These are phyloP conservation scores for Backusella morwellensis DNA, from an alignment of 192 early-diverging fungal genomes.

Conservation along the genomic window DNA sequence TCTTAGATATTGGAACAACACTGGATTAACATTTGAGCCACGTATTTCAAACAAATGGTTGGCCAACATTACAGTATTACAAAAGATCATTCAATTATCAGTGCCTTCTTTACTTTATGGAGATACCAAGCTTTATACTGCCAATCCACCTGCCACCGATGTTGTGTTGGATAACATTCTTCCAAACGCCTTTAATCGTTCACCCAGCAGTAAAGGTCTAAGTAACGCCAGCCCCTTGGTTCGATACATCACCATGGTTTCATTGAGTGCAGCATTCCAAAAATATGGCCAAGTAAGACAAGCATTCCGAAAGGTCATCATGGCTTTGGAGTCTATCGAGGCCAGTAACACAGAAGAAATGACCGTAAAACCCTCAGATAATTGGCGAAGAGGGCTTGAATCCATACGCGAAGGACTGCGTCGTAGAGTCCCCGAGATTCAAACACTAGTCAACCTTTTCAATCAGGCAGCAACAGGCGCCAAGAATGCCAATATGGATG, in stretches of 20 bases:
- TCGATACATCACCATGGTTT: constrained; percentile 58
- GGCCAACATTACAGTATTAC: constrained; percentile 72
- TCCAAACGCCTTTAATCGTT: constrained; percentile 54
- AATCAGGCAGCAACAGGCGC: constrained; percentile 26
- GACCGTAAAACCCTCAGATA: constrained; percentile 12
- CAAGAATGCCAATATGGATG: constrained; percentile 42
- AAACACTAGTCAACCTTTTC: constrained; percentile 56
- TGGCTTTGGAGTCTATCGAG: constrained; percentile 25
- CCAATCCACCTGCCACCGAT: constrained; percentile 54
- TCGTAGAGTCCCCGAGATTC: constrained; percentile 68
- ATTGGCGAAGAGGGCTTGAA: constrained; percentile 29
- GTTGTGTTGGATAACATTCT: constrained; percentile 70
- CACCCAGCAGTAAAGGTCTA: constrained; percentile 54
- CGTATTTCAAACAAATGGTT: constrained; percentile 68
- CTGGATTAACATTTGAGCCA: constrained; percentile 68
- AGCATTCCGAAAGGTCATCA: constrained; percentile 33
- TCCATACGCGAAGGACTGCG: constrained; percentile 56
- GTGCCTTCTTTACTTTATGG: constrained; percentile 57
- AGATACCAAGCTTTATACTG: constrained; percentile 35
- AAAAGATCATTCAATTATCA: constrained; percentile 66
- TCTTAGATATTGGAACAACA: constrained; percentile 63
- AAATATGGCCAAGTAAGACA: constrained; percentile 46
- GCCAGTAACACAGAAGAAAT: background rate
- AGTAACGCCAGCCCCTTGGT: constrained; percentile 64
- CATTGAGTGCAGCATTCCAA: constrained; percentile 56